A percentile compares a stretch with the other conserved stretches of the same genome.
Conservation (phyloP, 1,284 basidiomycete species). For the Flammula alnicola region DNA sequence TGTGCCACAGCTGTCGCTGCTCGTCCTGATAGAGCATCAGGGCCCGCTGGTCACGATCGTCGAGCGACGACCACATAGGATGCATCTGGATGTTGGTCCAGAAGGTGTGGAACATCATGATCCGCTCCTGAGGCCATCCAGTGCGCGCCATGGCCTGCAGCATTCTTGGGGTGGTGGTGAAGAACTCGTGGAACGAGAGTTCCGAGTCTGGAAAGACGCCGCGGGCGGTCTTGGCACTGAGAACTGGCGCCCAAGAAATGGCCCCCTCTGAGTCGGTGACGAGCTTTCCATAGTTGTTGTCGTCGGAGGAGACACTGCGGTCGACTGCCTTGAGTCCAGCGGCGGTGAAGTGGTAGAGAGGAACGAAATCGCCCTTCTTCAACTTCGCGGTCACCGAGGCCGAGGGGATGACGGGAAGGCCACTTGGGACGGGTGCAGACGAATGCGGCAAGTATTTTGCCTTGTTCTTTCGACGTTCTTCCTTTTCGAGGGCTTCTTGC, state of each 20-base stretch:
- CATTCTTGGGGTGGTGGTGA: not conserved
- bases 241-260: not conserved
- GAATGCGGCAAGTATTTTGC: not conserved
- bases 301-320: not conserved
- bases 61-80: too few species aligned
- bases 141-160: not conserved
- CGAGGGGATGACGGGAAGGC: not conserved
- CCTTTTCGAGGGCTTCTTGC: not conserved
- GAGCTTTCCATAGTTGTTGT: not conserved
- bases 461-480: not conserved
- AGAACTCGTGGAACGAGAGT: slow-evolving; percentile 2
- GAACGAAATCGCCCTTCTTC: not conserved
- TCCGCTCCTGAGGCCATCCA: not conserved
- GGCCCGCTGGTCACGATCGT: not conserved
- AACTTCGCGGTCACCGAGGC: not conserved
- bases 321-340: not conserved
- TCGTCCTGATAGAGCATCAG: not conserved
- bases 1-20: not conserved
- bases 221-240: too few species aligned
- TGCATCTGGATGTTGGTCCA: not conserved
- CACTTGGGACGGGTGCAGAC: not conserved
- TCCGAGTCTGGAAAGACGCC: not conserved
- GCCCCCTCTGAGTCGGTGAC: not conserved
- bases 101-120: not conserved
- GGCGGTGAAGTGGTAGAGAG: not conserved